phyloP scores from a whole-genome alignment of 2,329 filamentous ascomycete species.

The Pseudogymnoascus sp. region DNA sequence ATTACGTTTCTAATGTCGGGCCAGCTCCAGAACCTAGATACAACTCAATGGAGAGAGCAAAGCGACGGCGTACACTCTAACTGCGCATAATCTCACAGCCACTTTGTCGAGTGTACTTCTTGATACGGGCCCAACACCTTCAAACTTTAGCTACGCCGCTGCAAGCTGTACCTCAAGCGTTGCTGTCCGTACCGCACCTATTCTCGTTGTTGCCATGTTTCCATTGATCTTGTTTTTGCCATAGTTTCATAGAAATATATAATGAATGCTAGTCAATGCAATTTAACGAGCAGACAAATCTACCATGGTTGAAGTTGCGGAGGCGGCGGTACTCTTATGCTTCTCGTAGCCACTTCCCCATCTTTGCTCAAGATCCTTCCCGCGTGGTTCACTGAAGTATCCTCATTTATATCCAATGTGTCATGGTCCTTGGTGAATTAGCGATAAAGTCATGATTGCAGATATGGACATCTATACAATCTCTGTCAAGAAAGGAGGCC shows the following conservation, averaged over 20 bases:
- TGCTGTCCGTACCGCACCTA: conserved; percentile 6
- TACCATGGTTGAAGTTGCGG: background rate
- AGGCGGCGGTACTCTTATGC: background rate
- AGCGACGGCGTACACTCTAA: conserved; percentile 12
- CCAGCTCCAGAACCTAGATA: background rate
- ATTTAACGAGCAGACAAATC: background rate
- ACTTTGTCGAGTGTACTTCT: conserved; percentile 8
- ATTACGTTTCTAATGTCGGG: conserved; percentile 7
- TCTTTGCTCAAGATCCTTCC: background rate
- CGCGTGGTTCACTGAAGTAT: background rate
- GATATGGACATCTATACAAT: conserved; percentile 12
- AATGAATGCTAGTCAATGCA: background rate
- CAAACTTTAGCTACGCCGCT: background rate
- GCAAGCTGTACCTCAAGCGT: conserved; percentile 3
- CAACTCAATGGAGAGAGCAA: conserved; percentile 6
- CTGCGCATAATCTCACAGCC: conserved; percentile 1
- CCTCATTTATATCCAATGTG: background rate
- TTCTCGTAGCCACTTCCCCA: background rate
- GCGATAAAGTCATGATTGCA: background rate
- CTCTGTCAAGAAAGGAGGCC: conserved; percentile 9
- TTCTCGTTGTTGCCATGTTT: conserved; percentile 1
- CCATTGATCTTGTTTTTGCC: conserved; percentile 10
- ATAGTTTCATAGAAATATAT: conserved; percentile 4
- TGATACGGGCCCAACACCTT: background rate
- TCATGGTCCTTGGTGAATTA: background rate